phyloP scores from a whole-genome alignment of 1,139 yeast genomes.

The Kluyveromyces marxianus region DNA sequence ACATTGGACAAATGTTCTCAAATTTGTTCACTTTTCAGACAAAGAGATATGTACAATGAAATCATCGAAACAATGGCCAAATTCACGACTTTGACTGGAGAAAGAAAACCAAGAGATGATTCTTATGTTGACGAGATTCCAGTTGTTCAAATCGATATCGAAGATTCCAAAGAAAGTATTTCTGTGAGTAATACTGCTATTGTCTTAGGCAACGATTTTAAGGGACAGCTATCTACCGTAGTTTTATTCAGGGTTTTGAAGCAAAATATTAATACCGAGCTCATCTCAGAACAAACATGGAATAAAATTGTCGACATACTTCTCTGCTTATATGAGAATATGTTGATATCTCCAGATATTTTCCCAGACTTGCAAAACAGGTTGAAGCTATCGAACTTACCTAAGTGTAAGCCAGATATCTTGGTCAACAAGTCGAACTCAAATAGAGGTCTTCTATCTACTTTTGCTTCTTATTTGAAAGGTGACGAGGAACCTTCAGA shows the following conservation, averaged over 20 bases:
- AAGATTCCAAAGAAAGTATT: conserved; percentile 43
- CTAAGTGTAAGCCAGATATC: conserved; percentile 58
- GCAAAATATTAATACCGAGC: conserved; percentile 36
- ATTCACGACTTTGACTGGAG: conserved; percentile 43
- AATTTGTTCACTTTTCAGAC: conserved; percentile 59
- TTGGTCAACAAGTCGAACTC: conserved; percentile 55
- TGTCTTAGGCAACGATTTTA: conserved; percentile 81
- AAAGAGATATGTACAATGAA: conserved; percentile 53
- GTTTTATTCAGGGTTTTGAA: conserved; percentile 73
- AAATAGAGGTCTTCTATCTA: conserved; percentile 71
- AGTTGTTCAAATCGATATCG: conserved; percentile 38
- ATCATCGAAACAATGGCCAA: conserved; percentile 57
- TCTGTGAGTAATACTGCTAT: conserved; percentile 79
- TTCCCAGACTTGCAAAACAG: conserved; percentile 57
- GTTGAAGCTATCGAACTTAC: conserved; percentile 44
- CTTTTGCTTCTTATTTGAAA: conserved; percentile 85
- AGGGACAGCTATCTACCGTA: conserved; percentile 84
- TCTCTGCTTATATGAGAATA: conserved; percentile 61
- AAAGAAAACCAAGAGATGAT: background rate
- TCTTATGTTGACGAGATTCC: conserved; percentile 27
- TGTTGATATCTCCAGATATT: conserved; percentile 60
- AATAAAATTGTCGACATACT: conserved; percentile 50
- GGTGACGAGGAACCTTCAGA: conserved; percentile 94
- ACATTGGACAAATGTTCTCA: conserved; percentile 79
- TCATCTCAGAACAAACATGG: conserved; percentile 45